A percentile compares a stretch with the other conserved stretches of the same genome.
Conservation (phyloP, 2,329 filamentous ascomycete species). For the Neocatenulostroma microsporum region DNA sequence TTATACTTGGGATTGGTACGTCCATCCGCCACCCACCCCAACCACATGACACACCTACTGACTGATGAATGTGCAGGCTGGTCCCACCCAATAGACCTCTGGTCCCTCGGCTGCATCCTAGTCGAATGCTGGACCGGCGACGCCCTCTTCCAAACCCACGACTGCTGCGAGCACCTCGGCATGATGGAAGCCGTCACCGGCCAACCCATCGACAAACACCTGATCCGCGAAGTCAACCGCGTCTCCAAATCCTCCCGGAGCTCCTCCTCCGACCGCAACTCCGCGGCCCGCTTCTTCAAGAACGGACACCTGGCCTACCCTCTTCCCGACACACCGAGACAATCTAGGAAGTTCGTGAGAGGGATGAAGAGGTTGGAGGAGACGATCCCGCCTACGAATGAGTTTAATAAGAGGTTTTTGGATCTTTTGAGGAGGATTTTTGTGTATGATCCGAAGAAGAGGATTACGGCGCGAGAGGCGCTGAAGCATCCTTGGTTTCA, state of each 20-base stretch:
- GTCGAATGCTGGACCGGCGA: slow-evolving; percentile 63
- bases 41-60: no score
- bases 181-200: slow-evolving; percentile 54
- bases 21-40: background rate
- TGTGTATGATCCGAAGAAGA: slow-evolving; percentile 57
- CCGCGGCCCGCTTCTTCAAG: slow-evolving; percentile 24
- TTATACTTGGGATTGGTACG: slow-evolving; percentile 54
- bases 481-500: slow-evolving; percentile 61
- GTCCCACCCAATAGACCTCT: slow-evolving; percentile 62
- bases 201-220: slow-evolving; percentile 23
- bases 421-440: slow-evolving; percentile 57
- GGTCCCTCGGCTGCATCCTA: slow-evolving; percentile 62
- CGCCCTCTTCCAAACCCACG: slow-evolving; percentile 60
- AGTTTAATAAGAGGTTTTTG: slow-evolving; percentile 57
- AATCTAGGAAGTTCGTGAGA: slow-evolving; percentile 58
- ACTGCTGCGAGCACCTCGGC: slow-evolving; percentile 59
- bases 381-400: slow-evolving; percentile 50
- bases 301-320: slow-evolving; percentile 54
- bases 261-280: slow-evolving; percentile 25
- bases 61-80: slow-evolving; percentile 43
- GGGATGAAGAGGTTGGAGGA: slow-evolving; percentile 58
- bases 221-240: slow-evolving; percentile 27
- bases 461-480: slow-evolving; percentile 58
- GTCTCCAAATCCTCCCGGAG: slow-evolving; percentile 20
- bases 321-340: slow-evolving; percentile 54